Conservation (phyloP, 495 filamentous ascomycete genomes). For the Oleoguttula mirabilis region DNA sequence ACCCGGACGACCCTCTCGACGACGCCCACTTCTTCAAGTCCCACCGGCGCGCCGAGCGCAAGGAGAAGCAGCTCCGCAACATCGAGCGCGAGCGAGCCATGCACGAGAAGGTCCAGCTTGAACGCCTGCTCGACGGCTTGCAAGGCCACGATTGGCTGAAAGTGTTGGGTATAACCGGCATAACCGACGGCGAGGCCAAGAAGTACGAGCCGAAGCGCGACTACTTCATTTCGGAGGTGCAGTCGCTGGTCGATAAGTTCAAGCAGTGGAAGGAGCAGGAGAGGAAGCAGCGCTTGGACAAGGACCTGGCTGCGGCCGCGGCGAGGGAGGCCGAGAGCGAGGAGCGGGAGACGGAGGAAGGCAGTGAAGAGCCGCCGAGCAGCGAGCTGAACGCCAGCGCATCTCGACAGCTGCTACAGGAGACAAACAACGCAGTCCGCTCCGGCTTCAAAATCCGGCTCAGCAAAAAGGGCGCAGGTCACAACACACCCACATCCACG, state of each 20-base stretch:
- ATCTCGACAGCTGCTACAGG: constrained; percentile 60
- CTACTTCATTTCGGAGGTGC: constrained; percentile 70
- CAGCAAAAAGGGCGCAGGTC: constrained; percentile 10
- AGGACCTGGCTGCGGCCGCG: constrained; percentile 45
- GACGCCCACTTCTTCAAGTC: constrained; percentile 55
- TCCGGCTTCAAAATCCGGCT: constrained; percentile 5
- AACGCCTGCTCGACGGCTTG: constrained; percentile 73
- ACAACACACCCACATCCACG: constrained; percentile 18
- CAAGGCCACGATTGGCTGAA: constrained; percentile 88
- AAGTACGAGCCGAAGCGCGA: constrained; percentile 74
- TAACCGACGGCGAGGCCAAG: constrained; percentile 71
- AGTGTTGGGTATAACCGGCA: constrained; percentile 79
- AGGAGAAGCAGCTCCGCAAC: constrained; percentile 86
- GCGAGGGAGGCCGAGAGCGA: constrained; percentile 33
- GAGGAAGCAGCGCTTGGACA: constrained; percentile 60
- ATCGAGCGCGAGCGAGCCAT: constrained; percentile 83
- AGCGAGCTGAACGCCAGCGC: constrained; percentile 64
- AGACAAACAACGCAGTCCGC: constrained; percentile 40
- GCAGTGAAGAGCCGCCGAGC: constrained; percentile 39
- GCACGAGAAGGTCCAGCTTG: constrained; percentile 81
- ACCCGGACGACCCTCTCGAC: constrained; percentile 50
- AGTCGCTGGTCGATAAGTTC: constrained; percentile 74
- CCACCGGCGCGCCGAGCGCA: constrained; percentile 68
- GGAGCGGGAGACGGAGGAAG: constrained; percentile 33
- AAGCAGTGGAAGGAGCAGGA: constrained; percentile 80